Base-by-base conservation (phyloP, 495 filamentous ascomycete genomes). In the Trichoderma reesei region DNA sequence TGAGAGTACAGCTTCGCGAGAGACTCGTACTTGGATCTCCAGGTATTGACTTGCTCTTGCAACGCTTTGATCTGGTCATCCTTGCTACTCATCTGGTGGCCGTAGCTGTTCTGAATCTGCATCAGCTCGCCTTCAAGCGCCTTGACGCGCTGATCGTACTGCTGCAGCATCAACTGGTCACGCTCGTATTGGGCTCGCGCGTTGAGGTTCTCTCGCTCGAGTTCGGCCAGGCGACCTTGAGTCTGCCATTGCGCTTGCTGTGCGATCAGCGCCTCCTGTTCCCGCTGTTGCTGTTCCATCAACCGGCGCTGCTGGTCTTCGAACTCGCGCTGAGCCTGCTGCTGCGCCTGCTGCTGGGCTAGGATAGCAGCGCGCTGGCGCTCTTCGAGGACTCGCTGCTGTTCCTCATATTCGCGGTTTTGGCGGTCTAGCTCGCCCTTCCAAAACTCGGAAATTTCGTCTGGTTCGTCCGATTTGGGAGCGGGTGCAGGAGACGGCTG, bases 381-480 rank as follows among this genome's bases (percentile, higher is more conserved):
- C 62, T 91, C 85, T 70, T 94, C 88, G 37, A 98, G 78, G 16
- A 91, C 85, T 34, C 86, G 83, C 74, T 98, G 94, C 73, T 98
- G 91, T 34, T 91, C 90, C 68, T 91, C 94, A 69, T 92, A 98
- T 71, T 96, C 92, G 63, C 91, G 86, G 71, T 98, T 93, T 71
- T 97, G 90, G 54, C 91, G 82, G 66, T 85, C 83, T 65, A 96
- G 88, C 72, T 96, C 91, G 68, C 86, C 92, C 73, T 92, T 92
- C 94, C 94, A 98, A 74, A 98, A 98, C 71, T 98, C 95, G 64
- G 88, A 89, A 71, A 98, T 98, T 18, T 95, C 90, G 70, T 96
- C 94, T 7, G 94, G 94, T 68, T 98, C 94, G 4, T 87, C 83
- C 3, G 79, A 71, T 60, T 85, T 84, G 2, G 84, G 80, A 3